Evolutionary conservation across 805 yeast species (phyloP), one percentile per base, ranked within the genome.

Genomic region (Sugiyamaella chiloensis): DNA sequence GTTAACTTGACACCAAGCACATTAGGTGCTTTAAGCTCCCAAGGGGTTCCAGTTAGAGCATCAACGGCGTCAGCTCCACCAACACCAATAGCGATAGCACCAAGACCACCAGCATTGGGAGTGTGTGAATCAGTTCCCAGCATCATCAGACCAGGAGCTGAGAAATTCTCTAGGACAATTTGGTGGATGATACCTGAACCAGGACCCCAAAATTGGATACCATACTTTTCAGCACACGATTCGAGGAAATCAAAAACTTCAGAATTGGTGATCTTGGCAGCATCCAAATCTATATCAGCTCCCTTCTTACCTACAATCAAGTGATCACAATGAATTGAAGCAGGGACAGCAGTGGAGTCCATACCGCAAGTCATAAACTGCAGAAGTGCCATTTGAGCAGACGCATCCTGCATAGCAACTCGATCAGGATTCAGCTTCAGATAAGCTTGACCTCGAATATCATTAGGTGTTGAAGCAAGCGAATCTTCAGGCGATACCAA

Each of bases 51-150:
- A 37, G 98, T 89, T 64, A 93, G 73, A 44, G 93, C 99, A 69
- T 93, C 99, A 47, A 93, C 99, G 34, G 99, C 99, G 71, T 93
- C 99, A 47, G 99, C 99, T 75, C 99, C 99, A 72, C 99, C 99
- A 34, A 93, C 99, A 72, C 99, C 99, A 66, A 93, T 93, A 61
- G 99, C 98, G 57, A 91, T 83, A 57, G 96, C 96, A 66, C 99
- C 99, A 54, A 93, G 74, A 58, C 99, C 99, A 73, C 99, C 99
- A 24, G 99, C 99, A 63, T 93, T 93, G 42, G 99, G 99, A 42
- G 99, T 93, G 69, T 93, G 99, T 1, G 98, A 90, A 70, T 93
- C 99, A 34, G 99, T 93, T 59, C 99, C 99, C 52, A 93, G 78
- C 89, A 93, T 86, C 87, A 93, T 82, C 55, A 87, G 77, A 62